Evolutionary conservation across 345 rosid species (phyloP).

Genomic region (Geranium rotundifolium): DNA sequence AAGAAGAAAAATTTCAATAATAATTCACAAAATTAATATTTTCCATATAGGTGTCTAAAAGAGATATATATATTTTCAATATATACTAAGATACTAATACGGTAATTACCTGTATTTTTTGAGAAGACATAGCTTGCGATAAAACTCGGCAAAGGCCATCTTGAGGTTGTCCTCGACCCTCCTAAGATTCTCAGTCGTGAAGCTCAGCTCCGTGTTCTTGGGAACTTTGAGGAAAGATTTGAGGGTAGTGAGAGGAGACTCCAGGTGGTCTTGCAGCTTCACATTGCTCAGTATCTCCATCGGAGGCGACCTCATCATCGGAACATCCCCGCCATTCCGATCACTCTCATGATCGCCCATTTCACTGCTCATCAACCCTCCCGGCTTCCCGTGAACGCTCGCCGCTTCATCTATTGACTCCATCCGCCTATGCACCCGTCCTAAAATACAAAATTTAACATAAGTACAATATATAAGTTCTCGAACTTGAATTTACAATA

Average conservation of each 20-base stretch:
- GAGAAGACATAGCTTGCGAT: conserved; percentile 50
- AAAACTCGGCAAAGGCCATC: conserved; percentile 38
- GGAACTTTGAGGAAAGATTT: conserved; percentile 17
- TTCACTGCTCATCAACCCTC: not conserved
- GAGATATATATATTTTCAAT: no score
- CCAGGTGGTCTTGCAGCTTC: conserved; percentile 31
- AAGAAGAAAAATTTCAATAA: no score
- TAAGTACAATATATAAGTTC: no score
- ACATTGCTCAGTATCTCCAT: conserved; percentile 33
- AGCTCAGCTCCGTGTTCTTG: conserved; percentile 20
- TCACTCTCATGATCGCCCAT: conserved; percentile 11
- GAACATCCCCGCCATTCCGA: not conserved
- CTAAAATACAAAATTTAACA: not conserved
- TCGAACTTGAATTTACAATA: no score
- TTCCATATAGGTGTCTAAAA: no score
- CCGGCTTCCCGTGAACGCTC: not conserved
- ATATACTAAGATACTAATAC: no score
- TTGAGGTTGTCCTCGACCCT: conserved; percentile 36
- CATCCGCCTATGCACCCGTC: not conserved
- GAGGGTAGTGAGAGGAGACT: conserved; percentile 29
- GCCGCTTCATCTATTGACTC: not conserved
- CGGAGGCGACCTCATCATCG: conserved; percentile 21
- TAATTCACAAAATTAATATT: no score
- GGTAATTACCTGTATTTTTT: conserved; percentile 42
- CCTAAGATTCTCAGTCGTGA: conserved; percentile 28